These are phyloP conservation scores for Cutaneotrichosporon cutaneum DNA, from an alignment of 1,284 basidiomycete genomes.

Conservation along the genomic window DNA sequence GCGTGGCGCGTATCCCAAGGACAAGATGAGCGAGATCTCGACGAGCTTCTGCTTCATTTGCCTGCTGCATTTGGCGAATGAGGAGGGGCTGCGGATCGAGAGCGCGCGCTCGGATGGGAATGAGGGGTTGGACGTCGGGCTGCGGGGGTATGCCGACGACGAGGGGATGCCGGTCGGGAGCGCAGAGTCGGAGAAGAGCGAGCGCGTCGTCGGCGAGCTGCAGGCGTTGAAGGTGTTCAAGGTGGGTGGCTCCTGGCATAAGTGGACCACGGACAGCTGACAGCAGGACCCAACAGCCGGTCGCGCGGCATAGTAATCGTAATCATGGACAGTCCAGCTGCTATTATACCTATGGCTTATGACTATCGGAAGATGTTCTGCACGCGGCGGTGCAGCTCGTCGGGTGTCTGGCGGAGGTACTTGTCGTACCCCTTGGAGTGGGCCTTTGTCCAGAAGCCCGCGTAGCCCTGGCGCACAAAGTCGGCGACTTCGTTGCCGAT, in stretches of 20 bases:
- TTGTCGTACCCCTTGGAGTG: slow-evolving; percentile 43
- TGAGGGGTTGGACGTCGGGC: slow-evolving; percentile 50
- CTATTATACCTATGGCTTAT: slow-evolving; percentile 6
- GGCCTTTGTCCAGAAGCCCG: slow-evolving; percentile 34
- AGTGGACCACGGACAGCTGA: too few species aligned
- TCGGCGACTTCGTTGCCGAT: slow-evolving; percentile 44
- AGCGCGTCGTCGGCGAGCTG: slow-evolving; percentile 49
- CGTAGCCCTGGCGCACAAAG: slow-evolving; percentile 38
- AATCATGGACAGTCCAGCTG: slow-evolving; percentile 4
- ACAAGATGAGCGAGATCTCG: slow-evolving; percentile 97
- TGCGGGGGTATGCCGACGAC: slow-evolving; percentile 39
- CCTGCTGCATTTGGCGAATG: slow-evolving; percentile 89
- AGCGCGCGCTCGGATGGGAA: slow-evolving; percentile 53
- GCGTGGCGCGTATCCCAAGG: slow-evolving; percentile 76
- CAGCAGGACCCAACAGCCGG: slow-evolving; percentile 45
- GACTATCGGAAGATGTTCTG: slow-evolving; percentile 41
- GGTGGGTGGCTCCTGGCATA: slow-evolving; percentile 37
- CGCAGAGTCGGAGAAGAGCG: slow-evolving; percentile 35
- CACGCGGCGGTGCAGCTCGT: slow-evolving; percentile 38
- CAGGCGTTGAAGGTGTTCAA: slow-evolving; percentile 52
- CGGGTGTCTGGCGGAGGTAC: slow-evolving; percentile 43
- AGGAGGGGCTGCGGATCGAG: slow-evolving; percentile 83
- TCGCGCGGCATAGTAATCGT: slow-evolving; percentile 36
- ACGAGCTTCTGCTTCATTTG: slow-evolving; percentile 99
- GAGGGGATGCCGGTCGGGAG: slow-evolving; percentile 17